These are phyloP conservation scores for Pleomassaria siparia DNA, from an alignment of 2,329 filamentous ascomycete genomes.

Conservation along the genomic window DNA sequence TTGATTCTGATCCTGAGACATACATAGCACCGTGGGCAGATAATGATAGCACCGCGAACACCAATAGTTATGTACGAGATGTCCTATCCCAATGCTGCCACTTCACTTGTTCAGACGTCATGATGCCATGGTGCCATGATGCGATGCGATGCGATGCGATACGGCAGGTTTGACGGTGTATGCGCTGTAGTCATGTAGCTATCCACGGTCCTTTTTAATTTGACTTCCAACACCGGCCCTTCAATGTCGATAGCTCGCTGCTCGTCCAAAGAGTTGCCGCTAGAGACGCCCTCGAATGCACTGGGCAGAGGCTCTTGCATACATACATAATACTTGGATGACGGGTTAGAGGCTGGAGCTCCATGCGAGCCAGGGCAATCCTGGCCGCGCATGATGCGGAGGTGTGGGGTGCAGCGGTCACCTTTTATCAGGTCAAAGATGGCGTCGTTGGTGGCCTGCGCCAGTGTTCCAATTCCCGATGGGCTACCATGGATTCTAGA, in stretches of 20 bases:
- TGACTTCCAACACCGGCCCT: constrained; percentile 2
- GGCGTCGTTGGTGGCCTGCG: neutral
- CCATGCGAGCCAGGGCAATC: constrained; percentile 13
- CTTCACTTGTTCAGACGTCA: constrained; percentile 2
- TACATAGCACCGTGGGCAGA: no score
- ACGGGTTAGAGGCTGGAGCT: constrained; percentile 1
- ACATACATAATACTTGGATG: constrained; percentile 5
- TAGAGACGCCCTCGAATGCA: neutral
- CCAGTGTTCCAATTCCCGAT: constrained; percentile 12
- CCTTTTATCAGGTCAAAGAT: neutral
- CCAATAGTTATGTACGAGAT: neutral
- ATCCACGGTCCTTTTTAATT: neutral
- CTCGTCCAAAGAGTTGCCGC: constrained; percentile 3
- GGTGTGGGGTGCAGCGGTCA: constrained; percentile 21
- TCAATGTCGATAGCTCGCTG: constrained; percentile 1
- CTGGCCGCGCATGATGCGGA: constrained; percentile 21
- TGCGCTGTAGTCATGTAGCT: constrained; percentile 2
- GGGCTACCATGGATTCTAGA: constrained; percentile 11
- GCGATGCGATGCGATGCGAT: constrained; percentile 1
- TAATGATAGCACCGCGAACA: constrained; percentile 6
- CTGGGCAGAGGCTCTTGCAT: constrained; percentile 3
- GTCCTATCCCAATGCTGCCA: neutral
- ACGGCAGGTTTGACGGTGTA: constrained; percentile 5
- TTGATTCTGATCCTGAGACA: no score
- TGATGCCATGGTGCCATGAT: neutral